A percentile compares a stretch with the other conserved stretches of the same genome.
Evolutionary conservation across 2,329 filamentous ascomycete species (phyloP).

Genomic region (Botryotinia convoluta): DNA sequence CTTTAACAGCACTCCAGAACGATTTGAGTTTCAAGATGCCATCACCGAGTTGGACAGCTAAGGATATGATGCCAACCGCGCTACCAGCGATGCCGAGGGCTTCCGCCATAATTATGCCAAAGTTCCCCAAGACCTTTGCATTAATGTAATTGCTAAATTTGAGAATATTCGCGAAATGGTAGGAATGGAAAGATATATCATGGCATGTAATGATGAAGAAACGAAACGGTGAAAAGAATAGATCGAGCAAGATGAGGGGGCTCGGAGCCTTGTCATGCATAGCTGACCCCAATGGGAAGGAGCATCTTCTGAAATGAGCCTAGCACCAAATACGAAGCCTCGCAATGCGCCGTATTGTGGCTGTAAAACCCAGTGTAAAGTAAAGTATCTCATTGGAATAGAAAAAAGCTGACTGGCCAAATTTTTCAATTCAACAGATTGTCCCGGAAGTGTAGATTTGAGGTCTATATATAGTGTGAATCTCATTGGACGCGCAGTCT

Average conservation of each 20-base stretch:
- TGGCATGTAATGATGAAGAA: background rate
- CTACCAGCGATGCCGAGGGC: background rate
- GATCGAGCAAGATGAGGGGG: background rate
- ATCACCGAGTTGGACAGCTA: background rate
- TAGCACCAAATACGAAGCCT: background rate
- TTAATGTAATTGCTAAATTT: no score
- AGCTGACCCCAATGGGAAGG: background rate
- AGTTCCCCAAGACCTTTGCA: background rate
- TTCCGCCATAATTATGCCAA: background rate
- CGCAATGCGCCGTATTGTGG: background rate
- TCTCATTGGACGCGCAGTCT: background rate
- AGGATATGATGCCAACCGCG: background rate
- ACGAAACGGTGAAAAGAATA: background rate
- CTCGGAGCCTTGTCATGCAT: background rate
- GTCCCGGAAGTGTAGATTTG: background rate
- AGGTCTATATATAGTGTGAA: background rate
- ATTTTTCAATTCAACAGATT: background rate
- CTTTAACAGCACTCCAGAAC: background rate
- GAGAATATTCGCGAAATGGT: background rate
- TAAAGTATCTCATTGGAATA: background rate
- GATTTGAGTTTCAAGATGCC: conserved; percentile 4
- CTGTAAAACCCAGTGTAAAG: background rate
- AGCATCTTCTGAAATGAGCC: background rate
- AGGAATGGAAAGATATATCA: background rate
- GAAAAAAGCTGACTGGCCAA: background rate